Percentiles rank a stretch among this genome's conserved stretches.
Evolutionary conservation across 495 filamentous ascomycete species (phyloP).

Genomic region (Talaromyces proteolyticus): DNA sequence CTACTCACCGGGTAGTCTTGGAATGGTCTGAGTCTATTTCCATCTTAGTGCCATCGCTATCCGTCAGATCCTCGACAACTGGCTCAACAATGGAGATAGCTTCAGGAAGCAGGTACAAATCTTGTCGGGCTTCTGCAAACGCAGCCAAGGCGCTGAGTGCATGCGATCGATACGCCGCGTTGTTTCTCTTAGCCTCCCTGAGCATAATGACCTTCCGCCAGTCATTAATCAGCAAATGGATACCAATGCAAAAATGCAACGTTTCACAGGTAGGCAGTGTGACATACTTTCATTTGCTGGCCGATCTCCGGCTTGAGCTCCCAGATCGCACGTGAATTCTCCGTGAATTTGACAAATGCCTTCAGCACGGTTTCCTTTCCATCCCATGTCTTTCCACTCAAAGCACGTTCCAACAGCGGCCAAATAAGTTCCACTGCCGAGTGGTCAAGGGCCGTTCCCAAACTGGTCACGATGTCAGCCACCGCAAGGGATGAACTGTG

Average conservation of each 20-base stretch:
- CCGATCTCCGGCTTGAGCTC: constrained; percentile 36
- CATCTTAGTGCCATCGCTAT: constrained; percentile 59
- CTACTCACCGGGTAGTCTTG: constrained; percentile 5
- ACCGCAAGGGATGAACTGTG: constrained; percentile 78
- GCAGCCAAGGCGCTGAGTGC: constrained; percentile 68
- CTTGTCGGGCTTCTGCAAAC: constrained; percentile 55
- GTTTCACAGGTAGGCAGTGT: constrained; percentile 2
- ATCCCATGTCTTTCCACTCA: constrained; percentile 85
- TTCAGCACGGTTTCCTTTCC: constrained; percentile 88
- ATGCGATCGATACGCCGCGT: constrained; percentile 69
- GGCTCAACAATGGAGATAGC: constrained; percentile 56
- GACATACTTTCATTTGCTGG: constrained; percentile 48
- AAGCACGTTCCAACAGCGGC: constrained; percentile 73
- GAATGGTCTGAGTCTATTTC: constrained; percentile 52
- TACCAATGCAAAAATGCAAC: constrained; percentile 3
- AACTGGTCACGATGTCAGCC: constrained; percentile 62
- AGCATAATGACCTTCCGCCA: constrained; percentile 54
- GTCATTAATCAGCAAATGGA: constrained; percentile 6
- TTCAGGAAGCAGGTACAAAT: constrained; percentile 62
- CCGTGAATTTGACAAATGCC: constrained; percentile 73
- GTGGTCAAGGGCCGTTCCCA: constrained; percentile 50
- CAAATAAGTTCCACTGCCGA: constrained; percentile 61
- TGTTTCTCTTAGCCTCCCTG: constrained; percentile 87
- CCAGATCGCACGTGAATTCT: constrained; percentile 56
- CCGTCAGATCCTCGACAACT: constrained; percentile 49